Base-by-base conservation (phyloP, 805 yeast genomes). In the Pichia manshurica region DNA sequence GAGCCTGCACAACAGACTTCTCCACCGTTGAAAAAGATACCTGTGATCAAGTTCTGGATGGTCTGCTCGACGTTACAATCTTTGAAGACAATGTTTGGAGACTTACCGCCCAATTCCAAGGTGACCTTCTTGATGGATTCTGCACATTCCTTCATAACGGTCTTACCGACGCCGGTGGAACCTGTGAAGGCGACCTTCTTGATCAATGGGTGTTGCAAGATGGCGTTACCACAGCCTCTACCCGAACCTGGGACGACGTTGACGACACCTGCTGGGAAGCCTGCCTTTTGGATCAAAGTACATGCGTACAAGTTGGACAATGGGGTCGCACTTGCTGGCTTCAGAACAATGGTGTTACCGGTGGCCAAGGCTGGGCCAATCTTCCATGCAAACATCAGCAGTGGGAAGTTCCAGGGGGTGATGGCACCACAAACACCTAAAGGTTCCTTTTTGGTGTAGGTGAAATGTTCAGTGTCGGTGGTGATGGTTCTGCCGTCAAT, bases 1-100 rank as follows among this genome's bases (percentile, higher is more conserved):
- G 90, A 83, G 64, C 90, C 90, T 41, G 90, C 87, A 58, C 85
- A 80, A 65, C 91, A 84, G 49, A 84, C 86, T 70, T 84, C 89
- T 68, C 90, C 91, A 53, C 88, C 82, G 69, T 84, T 84, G 71
- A 74, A 78, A 73, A 82, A 82, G 59, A 84, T 84, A 72, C 88
- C 88, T 43, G 74, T 67, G 45, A 79, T 72, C 58, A 83, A 73
- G 61, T 75, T 73, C 47, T 71, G 65, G 42, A 71, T 61, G 42
- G 75, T 64, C 46, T 77, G 70, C 53, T 75, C 73, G 50, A 82
- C 57, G 60, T 82, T 72, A 52, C 83, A 84, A 64, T 84, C 93
- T 56, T 77, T 72, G 61, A 84, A 84, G 37, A 84, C 81, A 59
- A 84, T 75, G 64, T 83, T 81, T 59, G 90, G 86, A 50, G 89